phyloP scores from a whole-genome alignment of 208 protist species.

The Leishmania mexicana region DNA sequence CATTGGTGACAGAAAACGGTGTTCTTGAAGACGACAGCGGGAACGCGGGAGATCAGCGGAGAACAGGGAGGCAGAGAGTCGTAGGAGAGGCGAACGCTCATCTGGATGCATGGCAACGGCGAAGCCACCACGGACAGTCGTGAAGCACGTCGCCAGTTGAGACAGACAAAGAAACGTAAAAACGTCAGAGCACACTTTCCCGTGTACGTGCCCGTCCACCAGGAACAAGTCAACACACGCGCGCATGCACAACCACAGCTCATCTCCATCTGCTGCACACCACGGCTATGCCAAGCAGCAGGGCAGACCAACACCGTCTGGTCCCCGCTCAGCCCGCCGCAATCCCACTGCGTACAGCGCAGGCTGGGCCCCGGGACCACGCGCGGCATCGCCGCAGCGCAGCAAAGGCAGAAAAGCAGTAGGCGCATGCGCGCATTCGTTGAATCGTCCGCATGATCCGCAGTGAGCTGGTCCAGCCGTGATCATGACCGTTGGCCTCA shows the following conservation, averaged over 20 bases:
- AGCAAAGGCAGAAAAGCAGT: neutral
- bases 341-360: neutral
- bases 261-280: too few relatives aligned
- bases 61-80: neutral
- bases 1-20: conserved; percentile 34
- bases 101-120: neutral
- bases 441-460: neutral
- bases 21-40: neutral
- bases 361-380: neutral
- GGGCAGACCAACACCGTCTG: neutral
- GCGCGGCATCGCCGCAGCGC: neutral
- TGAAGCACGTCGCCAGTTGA: neutral
- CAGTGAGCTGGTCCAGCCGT: neutral
- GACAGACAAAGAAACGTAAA: neutral
- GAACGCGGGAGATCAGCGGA: neutral
- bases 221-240: too few relatives aligned
- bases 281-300: too few relatives aligned
- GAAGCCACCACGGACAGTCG: neutral
- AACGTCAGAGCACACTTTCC: too few relatives aligned
- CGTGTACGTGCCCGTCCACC: too few relatives aligned
- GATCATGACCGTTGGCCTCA: neutral
- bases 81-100: neutral
- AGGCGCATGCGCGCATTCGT: neutral
- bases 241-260: too few relatives aligned
- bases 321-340: neutral